Evolutionary conservation across 2,329 filamentous ascomycete species (phyloP).

Genomic region (Botrytis fabae): DNA sequence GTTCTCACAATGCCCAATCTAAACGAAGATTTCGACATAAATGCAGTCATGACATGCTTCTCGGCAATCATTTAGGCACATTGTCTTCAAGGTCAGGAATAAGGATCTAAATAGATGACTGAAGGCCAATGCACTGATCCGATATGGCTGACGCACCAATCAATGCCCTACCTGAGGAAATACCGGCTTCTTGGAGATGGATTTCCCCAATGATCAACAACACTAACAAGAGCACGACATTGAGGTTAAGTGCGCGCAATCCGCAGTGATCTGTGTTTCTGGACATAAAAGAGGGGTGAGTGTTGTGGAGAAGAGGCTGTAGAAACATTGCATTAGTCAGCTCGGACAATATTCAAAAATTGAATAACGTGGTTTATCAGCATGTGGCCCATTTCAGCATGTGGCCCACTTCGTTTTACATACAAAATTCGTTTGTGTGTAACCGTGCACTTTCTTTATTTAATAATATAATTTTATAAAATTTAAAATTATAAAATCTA

Average conservation of each 20-base stretch:
- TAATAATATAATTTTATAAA: no score
- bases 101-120: not conserved
- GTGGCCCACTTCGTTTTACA: no score
- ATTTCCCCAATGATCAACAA: not conserved
- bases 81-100: not conserved
- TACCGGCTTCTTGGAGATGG: not conserved
- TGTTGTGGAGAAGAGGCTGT: not conserved
- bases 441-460: no score
- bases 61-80: not conserved
- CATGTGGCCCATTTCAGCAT: no score
- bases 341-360: not conserved
- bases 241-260: constrained; percentile 7
- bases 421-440: no score
- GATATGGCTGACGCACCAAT: not conserved
- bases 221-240: not conserved
- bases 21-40: constrained; percentile 1
- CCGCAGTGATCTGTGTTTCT: not conserved
- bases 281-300: not conserved
- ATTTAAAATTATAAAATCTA: no score
- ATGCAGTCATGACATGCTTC: not conserved
- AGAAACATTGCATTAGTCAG: not conserved
- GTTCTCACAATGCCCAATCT: not conserved
- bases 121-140: not conserved
- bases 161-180: not conserved
- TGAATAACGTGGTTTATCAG: no score